These are phyloP conservation scores for Mollisia scopiformis DNA, from an alignment of 2,329 filamentous ascomycete genomes.

Conservation along the genomic window DNA sequence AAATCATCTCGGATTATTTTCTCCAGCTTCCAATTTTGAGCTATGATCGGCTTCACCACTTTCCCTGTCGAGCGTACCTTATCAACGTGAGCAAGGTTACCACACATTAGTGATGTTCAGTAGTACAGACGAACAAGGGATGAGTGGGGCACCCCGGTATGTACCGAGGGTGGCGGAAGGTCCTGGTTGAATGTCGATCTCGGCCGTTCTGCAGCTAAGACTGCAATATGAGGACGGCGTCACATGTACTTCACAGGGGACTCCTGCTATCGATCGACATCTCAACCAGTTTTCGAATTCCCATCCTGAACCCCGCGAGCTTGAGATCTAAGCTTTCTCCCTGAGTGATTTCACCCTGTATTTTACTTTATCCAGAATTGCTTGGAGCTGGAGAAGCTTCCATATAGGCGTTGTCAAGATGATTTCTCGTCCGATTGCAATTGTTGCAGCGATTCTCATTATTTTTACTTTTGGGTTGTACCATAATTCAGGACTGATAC, in stretches of 20 bases:
- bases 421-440: not conserved
- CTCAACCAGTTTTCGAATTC: not conserved
- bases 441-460: not conserved
- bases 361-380: not conserved
- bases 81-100: not conserved
- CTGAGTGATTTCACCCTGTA: not conserved
- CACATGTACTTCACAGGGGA: not conserved
- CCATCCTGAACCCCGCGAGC: not conserved
- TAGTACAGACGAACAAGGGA: not conserved
- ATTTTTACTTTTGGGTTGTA: not conserved
- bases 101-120: not conserved
- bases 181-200: not conserved
- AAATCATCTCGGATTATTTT: not conserved
- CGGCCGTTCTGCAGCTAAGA: not conserved
- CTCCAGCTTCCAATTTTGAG: not conserved
- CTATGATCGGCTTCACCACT: not conserved
- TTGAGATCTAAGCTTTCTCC: not conserved
- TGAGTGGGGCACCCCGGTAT: not conserved
- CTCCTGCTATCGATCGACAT: not conserved
- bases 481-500: not conserved
- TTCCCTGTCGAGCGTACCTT: not conserved
- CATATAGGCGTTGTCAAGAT: not conserved
- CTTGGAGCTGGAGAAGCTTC: not conserved
- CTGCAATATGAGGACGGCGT: not conserved
- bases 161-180: not conserved